Evolutionary conservation across 768 basidiomycete species (phyloP).

Genomic region (Xanthoconium stramineum): DNA sequence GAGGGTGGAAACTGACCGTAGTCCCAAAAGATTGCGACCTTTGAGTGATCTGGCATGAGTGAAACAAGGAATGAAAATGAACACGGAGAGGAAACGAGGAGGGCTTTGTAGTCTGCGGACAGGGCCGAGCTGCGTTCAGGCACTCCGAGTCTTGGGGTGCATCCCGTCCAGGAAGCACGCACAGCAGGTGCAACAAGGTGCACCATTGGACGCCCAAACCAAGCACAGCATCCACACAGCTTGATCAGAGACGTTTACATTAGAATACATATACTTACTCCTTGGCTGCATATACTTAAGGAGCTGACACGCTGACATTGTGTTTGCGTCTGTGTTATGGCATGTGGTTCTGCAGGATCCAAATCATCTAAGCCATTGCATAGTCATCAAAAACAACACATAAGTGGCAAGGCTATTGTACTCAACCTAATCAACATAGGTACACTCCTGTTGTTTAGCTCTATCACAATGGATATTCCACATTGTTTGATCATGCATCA

Average conservation of each 20-base stretch:
- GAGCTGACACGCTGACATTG: too few relatives aligned
- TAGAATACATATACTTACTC: too few relatives aligned
- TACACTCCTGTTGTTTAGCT: too few relatives aligned
- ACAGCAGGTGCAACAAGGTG: constrained; percentile 10
- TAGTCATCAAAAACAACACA: too few relatives aligned
- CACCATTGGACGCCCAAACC: constrained; percentile 19
- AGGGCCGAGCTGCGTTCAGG: constrained; percentile 10
- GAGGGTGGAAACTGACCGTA: constrained; percentile 26
- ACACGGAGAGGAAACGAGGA: constrained; percentile 3
- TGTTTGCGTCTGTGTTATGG: too few relatives aligned
- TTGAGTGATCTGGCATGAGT: constrained; percentile 33
- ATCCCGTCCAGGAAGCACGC: constrained; percentile 8
- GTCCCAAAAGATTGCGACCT: constrained; percentile 44
- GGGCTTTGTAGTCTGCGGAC: constrained; percentile 23
- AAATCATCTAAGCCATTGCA: too few relatives aligned
- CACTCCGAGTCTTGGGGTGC: constrained; percentile 6
- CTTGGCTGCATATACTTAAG: too few relatives aligned
- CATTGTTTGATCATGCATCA: too few relatives aligned
- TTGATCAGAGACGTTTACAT: constrained; percentile 7
- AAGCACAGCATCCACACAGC: constrained; percentile 12
- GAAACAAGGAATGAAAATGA: constrained; percentile 11
- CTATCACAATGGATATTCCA: too few relatives aligned
- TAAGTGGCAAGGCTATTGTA: too few relatives aligned
- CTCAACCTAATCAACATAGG: too few relatives aligned
- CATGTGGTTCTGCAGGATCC: too few relatives aligned